phyloP scores from a whole-genome alignment of 2,329 filamentous ascomycete species.

The Xylaria sp. region DNA sequence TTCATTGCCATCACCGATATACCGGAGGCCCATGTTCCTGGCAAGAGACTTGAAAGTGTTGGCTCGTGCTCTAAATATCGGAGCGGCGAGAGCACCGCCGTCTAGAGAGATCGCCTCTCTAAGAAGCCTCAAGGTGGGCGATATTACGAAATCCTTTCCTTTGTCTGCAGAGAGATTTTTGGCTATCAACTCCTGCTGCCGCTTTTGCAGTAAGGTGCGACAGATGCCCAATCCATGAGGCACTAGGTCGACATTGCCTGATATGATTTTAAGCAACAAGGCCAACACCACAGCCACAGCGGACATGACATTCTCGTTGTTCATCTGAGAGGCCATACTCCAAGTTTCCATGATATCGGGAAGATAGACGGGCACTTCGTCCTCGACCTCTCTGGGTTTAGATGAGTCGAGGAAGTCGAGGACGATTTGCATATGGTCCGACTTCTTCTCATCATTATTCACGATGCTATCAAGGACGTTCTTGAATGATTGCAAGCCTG shows the following conservation, averaged over 20 bases:
- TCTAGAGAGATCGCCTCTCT: slow-evolving; percentile 88
- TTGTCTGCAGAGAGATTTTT: slow-evolving; percentile 82
- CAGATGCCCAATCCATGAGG: slow-evolving; percentile 81
- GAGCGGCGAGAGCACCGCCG: slow-evolving; percentile 80
- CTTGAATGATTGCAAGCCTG: slow-evolving; percentile 77
- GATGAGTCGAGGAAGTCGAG: slow-evolving; percentile 73
- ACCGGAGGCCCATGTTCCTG: slow-evolving; percentile 79
- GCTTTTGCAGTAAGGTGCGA: slow-evolving; percentile 81
- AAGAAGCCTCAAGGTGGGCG: slow-evolving; percentile 84
- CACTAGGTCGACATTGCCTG: slow-evolving; percentile 76
- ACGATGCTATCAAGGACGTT: slow-evolving; percentile 73
- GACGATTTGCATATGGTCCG: slow-evolving; percentile 67
- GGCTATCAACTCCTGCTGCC: slow-evolving; percentile 82
- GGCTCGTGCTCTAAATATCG: slow-evolving; percentile 80
- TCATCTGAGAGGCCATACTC: slow-evolving; percentile 82
- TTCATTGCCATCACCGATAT: slow-evolving; percentile 67
- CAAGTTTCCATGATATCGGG: slow-evolving; percentile 87
- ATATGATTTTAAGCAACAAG: slow-evolving; percentile 81
- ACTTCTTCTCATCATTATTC: slow-evolving; percentile 59
- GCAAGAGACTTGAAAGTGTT: slow-evolving; percentile 83
- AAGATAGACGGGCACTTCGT: slow-evolving; percentile 72
- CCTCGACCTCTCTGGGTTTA: slow-evolving; percentile 61
- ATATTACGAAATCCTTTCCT: slow-evolving; percentile 87
- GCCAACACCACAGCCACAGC: slow-evolving; percentile 83
- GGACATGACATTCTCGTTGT: slow-evolving; percentile 83